These are phyloP conservation scores for Selaginella tamariscina DNA, from an alignment of 75 land plant genomes.

Conservation along the genomic window DNA sequence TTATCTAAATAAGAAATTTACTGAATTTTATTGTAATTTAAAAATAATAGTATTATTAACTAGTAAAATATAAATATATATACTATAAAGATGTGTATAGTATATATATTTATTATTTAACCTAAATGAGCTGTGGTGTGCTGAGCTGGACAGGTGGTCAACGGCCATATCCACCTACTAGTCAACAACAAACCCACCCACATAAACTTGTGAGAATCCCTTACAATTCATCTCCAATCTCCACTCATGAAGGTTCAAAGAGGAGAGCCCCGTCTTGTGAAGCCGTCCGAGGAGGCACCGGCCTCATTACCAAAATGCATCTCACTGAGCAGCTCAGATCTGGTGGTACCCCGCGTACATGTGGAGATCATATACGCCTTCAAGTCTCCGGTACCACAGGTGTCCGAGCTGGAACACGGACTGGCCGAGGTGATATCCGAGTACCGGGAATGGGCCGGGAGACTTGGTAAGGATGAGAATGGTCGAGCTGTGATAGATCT, in stretches of 20 bases:
- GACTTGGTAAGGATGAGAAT: slow-evolving; percentile 20
- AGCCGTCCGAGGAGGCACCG: background rate
- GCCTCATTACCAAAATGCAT: background rate
- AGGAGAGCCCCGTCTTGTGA: background rate
- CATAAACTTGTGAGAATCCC: too few relatives aligned
- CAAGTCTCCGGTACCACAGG: slow-evolving; percentile 24
- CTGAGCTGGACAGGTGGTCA: too few relatives aligned
- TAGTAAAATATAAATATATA: too few relatives aligned
- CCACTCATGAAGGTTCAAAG: background rate
- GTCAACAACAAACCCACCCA: too few relatives aligned
- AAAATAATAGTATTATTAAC: too few relatives aligned
- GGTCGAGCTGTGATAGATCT: slow-evolving; percentile 25
- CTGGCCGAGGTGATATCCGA: slow-evolving; percentile 21
- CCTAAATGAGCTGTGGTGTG: too few relatives aligned
- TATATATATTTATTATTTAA: too few relatives aligned
- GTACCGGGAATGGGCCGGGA: slow-evolving; percentile 44
- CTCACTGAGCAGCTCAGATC: slow-evolving; percentile 40
- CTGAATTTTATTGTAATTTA: too few relatives aligned
- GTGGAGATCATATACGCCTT: slow-evolving; percentile 37
- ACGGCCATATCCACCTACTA: too few relatives aligned
- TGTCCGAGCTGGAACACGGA: slow-evolving; percentile 15
- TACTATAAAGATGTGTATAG: too few relatives aligned
- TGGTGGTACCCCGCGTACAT: slow-evolving; percentile 34
- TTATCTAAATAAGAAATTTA: too few relatives aligned
- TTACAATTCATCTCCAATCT: too few relatives aligned